Evolutionary conservation across 1,284 basidiomycete genomes (phyloP).

Genomic region (Cutaneotrichosporon spelunceum): DNA sequence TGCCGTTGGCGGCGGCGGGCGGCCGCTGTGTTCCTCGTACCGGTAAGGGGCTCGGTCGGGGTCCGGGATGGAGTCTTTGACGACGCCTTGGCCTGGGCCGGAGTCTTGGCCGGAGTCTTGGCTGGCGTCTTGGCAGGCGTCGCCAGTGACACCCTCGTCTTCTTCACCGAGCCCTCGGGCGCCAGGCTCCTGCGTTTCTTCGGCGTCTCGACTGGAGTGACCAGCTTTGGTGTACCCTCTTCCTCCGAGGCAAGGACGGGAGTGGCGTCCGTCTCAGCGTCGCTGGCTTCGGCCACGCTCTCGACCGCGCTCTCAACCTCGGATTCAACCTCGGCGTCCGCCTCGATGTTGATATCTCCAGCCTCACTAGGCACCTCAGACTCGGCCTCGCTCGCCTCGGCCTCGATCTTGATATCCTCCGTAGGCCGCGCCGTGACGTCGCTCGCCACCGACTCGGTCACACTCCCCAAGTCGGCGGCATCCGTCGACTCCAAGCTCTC

Average conservation of each 20-base stretch:
- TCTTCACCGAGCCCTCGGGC: neutral
- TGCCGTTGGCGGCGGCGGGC: conserved; percentile 14
- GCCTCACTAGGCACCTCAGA: neutral
- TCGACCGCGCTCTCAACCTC: neutral
- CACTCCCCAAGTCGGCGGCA: neutral
- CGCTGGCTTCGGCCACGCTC: neutral
- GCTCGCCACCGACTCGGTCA: neutral
- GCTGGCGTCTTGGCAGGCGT: neutral
- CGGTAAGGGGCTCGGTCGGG: conserved; percentile 4
- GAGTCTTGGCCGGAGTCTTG: neutral
- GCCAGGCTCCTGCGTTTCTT: conserved; percentile 1
- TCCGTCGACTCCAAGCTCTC: neutral
- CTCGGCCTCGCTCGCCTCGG: neutral
- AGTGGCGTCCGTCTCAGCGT: neutral
- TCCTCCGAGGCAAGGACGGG: neutral
- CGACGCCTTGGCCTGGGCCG: neutral
- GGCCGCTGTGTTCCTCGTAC: neutral
- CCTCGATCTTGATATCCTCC: neutral
- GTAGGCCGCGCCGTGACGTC: neutral
- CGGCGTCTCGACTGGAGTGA: neutral
- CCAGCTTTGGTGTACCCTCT: neutral
- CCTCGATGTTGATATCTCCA: neutral
- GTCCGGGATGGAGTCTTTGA: neutral
- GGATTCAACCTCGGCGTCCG: neutral
- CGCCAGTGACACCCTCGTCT: neutral